A percentile compares a stretch with the other conserved stretches of the same genome.
Evolutionary conservation across 2,329 filamentous ascomycete species (phyloP).

Genomic region (Simplicillium aogashimaense): DNA sequence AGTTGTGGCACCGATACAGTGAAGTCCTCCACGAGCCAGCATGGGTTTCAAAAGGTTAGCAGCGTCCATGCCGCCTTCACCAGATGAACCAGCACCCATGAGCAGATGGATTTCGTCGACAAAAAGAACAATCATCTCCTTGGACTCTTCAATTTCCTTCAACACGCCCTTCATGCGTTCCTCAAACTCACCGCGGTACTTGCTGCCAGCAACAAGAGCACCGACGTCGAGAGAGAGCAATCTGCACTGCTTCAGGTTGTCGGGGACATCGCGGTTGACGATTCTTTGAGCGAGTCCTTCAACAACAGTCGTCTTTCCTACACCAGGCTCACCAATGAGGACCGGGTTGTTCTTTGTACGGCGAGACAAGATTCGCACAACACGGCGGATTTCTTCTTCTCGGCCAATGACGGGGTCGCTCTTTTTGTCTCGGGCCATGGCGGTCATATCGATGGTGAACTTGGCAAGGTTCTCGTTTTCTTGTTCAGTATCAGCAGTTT

Average conservation of each 20-base stretch:
- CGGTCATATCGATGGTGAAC: constrained; percentile 97
- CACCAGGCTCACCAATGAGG: constrained; percentile 93
- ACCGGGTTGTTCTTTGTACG: constrained; percentile 99
- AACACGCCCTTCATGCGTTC: constrained; percentile 98
- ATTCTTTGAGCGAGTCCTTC: constrained; percentile 93
- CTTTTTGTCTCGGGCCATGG: constrained; percentile 92
- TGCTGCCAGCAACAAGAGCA: constrained; percentile 90
- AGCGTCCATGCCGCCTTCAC: constrained; percentile 97
- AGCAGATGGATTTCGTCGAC: constrained; percentile 98
- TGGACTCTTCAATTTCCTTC: constrained; percentile 90
- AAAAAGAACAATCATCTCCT: constrained; percentile 95
- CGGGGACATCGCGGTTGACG: constrained; percentile 91
- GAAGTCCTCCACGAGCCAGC: constrained; percentile 90
- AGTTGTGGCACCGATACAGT: constrained; percentile 96
- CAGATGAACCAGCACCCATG: constrained; percentile 91
- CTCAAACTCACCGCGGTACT: constrained; percentile 97
- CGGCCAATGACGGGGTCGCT: constrained; percentile 95
- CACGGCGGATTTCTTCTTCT: constrained; percentile 89
- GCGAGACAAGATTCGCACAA: constrained; percentile 83
- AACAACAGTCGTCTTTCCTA: constrained; percentile 96
- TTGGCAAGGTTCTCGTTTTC: constrained; percentile 96
- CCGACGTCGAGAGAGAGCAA: constrained; percentile 93
- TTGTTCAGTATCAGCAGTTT: constrained; percentile 85
- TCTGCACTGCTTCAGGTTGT: constrained; percentile 88
- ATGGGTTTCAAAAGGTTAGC: constrained; percentile 97